Evolutionary conservation across 176 grass and related monocot genomes (phyloP).

Genomic region (Zea mays): Zm-B73-REFERENCE-NAM-5.0 NC_050097.1:170573001-170573500

Average conservation of each 20-base stretch:
- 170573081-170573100: slow-evolving; percentile 57
- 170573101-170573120: slow-evolving; percentile 57
- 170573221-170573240: background rate
- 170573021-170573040: slow-evolving; percentile 72
- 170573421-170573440: slow-evolving; percentile 48
- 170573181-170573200: slow-evolving; percentile 35
- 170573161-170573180: slow-evolving; percentile 20
- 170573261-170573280: slow-evolving; percentile 34
- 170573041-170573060: slow-evolving; percentile 64
- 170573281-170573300: background rate
- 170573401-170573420: background rate
- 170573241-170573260: slow-evolving; percentile 17
- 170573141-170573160: slow-evolving; percentile 25
- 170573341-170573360: slow-evolving; percentile 17
- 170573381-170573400: slow-evolving; percentile 17
- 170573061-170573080: slow-evolving; percentile 93
- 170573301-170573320: background rate
- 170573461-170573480: slow-evolving; percentile 81
- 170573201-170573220: background rate
- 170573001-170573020: slow-evolving; percentile 69
- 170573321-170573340: slow-evolving; percentile 1
- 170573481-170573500: slow-evolving; percentile 92
- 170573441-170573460: slow-evolving; percentile 92
- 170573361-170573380: background rate
- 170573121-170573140: slow-evolving; percentile 15